These are phyloP conservation scores for Vaccinium macrocarpon DNA, from an alignment of 148 eudicot genomes.

Conservation along the genomic window DNA sequence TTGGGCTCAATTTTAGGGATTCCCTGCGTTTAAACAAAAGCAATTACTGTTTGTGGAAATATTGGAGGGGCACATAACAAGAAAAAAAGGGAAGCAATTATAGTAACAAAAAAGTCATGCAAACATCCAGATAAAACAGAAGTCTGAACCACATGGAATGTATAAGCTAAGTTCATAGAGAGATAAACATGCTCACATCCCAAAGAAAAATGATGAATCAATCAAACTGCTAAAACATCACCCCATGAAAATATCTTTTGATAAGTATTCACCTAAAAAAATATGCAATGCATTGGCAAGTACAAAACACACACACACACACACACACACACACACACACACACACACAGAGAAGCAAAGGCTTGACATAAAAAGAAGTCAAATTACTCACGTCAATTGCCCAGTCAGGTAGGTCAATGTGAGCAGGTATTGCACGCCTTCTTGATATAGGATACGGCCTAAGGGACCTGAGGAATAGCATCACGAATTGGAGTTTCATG, in stretches of 20 bases:
- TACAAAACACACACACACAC: too few species aligned
- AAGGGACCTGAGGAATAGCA: constrained; percentile 47
- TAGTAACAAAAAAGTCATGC: not conserved
- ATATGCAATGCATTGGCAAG: not conserved
- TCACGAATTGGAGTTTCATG: constrained; percentile 12
- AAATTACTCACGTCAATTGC: constrained; percentile 69
- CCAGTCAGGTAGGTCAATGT: constrained; percentile 86
- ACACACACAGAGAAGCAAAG: not conserved
- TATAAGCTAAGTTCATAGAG: not conserved
- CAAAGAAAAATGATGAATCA: not conserved
- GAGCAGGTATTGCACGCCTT: constrained; percentile 61
- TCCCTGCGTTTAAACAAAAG: constrained; percentile 48
- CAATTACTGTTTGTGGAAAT: not conserved
- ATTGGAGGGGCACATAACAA: not conserved
- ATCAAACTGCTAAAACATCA: not conserved
- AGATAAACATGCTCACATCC: not conserved
- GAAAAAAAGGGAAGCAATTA: constrained; percentile 1
- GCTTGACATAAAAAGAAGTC: constrained; percentile 5
- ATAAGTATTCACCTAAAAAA: not conserved
- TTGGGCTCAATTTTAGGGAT: constrained; percentile 82
- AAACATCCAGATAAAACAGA: not conserved
- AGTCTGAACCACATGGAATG: not conserved
- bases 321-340: too few species aligned
- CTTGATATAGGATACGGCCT: constrained; percentile 82
- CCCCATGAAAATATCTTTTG: not conserved